phyloP scores from a whole-genome alignment of 176 grass and related monocot species.

The Rhipidocladum racemiflorum region DNA sequence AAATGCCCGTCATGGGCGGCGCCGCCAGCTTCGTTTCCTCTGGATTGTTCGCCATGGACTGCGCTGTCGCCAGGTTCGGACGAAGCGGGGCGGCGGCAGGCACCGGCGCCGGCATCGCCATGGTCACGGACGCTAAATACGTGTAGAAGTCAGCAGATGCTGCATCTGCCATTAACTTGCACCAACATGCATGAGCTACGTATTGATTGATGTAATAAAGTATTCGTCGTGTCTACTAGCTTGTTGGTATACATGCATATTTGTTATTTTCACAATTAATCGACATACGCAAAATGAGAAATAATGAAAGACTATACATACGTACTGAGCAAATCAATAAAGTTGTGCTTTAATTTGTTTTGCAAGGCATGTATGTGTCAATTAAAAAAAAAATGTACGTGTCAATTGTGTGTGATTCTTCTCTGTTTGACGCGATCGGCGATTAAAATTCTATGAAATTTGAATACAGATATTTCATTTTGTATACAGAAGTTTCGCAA shows the following conservation, averaged over 20 bases:
- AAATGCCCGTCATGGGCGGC: conserved; percentile 51
- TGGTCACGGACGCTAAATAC: conserved; percentile 38
- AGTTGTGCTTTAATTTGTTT: no score
- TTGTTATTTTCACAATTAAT: background rate
- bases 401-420: no score
- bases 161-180: background rate
- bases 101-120: conserved; percentile 8
- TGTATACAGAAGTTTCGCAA: no score
- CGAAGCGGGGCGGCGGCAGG: no score
- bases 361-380: no score
- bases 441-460: no score
- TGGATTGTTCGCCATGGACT: conserved; percentile 37
- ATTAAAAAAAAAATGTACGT: no score
- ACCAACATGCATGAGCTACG: background rate
- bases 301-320: conserved; percentile 7
- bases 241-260: background rate
- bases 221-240: background rate
- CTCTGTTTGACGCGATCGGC: no score
- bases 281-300: background rate
- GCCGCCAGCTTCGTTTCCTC: conserved; percentile 28
- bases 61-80: conserved; percentile 38
- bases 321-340: no score
- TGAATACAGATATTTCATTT: no score
- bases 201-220: background rate
- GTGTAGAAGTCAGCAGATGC: background rate